phyloP scores from a whole-genome alignment of 177 flowering plant species.

The Tripterygium wilfordii region DNA sequence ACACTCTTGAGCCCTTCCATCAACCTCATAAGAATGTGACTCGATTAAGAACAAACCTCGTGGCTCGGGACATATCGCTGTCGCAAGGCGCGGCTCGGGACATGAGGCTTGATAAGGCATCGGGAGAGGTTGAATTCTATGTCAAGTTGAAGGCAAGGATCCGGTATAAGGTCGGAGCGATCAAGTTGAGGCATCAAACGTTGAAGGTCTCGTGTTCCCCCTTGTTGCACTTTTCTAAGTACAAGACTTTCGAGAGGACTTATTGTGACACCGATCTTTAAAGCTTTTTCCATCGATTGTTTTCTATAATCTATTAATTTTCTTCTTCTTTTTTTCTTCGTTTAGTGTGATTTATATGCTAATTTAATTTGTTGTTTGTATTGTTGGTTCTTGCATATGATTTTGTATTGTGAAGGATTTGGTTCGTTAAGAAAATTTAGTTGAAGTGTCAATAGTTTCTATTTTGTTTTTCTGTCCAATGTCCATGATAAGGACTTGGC shows the following conservation, averaged over 20 bases:
- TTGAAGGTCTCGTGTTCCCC: slow-evolving; percentile 28
- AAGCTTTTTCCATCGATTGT: no score
- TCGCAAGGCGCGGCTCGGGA: slow-evolving; percentile 11
- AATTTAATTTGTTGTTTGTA: no score
- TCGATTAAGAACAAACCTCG: slow-evolving; percentile 16
- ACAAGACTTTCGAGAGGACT: slow-evolving; percentile 18
- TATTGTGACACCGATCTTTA: slow-evolving; percentile 24
- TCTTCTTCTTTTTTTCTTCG: no score
- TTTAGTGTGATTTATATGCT: no score
- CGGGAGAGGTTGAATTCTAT: slow-evolving; percentile 25
- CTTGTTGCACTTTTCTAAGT: slow-evolving; percentile 19
- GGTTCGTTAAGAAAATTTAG: no score
- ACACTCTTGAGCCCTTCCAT: slow-evolving; percentile 27
- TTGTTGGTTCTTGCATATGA: no score
- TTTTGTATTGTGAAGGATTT: no score
- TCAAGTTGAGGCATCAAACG: slow-evolving; percentile 32
- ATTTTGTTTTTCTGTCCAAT: no score
- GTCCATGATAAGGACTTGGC: no score
- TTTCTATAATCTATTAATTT: no score
- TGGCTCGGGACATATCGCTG: slow-evolving; percentile 22
- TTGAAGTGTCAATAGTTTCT: no score
- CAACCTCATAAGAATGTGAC: slow-evolving; percentile 42
- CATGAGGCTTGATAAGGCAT: slow-evolving; percentile 19
- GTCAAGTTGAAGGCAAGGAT: slow-evolving; percentile 38
- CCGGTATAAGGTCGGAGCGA: slow-evolving; percentile 40